Base-by-base conservation (phyloP, 257 asterid species). In the Paraleonurus japonicus region DNA sequence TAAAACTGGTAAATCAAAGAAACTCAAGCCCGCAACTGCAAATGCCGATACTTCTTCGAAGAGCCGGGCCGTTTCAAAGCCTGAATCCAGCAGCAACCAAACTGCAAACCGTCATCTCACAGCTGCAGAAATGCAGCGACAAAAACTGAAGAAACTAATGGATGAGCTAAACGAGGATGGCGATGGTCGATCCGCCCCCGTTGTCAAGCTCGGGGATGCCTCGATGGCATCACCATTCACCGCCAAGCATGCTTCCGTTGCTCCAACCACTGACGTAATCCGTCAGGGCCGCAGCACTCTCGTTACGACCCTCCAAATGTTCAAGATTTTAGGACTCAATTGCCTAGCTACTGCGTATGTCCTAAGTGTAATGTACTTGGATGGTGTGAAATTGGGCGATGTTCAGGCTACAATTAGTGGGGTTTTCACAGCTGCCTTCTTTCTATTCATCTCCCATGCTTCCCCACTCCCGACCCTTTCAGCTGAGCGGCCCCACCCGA, bases 241-340 rank as follows among this genome's bases (percentile, higher is more conserved):
- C 4, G 99, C 99, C 23, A 94, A 94, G 79, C 98, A 94, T 26
- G 99, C 99, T 35, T 94, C 99, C 4, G 96, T 94, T 30, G 89
- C 86, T 68, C 99, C 99, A 17, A 92, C 98, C 43, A 89, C 90
- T 0, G 99, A 94, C 72, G 75, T 91, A 43, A 94, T 94, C 61
- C 98, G 99, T 27, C 99, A 94, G 83, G 99, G 99, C 43, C 92
- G 99, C 15, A 94, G 99, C 63, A 89, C 99, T 35, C 90, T 94
- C 1, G 99, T 94, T 30, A 94, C 99, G 19, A 94, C 99, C 20
- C 99, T 94, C 63, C 99, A 94, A 77, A 94, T 94, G 99, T 94
- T 94, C 87, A 94, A 94, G 86, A 94, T 94, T 6, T 96, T 94
- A 3, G 99, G 99, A 22, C 97, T 94, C 10, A 94, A 94, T 85